Evolutionary conservation across 495 filamentous ascomycete species (phyloP), one percentile per base, ranked within the genome.

Genomic region (Trichoderma asperelloides): DNA sequence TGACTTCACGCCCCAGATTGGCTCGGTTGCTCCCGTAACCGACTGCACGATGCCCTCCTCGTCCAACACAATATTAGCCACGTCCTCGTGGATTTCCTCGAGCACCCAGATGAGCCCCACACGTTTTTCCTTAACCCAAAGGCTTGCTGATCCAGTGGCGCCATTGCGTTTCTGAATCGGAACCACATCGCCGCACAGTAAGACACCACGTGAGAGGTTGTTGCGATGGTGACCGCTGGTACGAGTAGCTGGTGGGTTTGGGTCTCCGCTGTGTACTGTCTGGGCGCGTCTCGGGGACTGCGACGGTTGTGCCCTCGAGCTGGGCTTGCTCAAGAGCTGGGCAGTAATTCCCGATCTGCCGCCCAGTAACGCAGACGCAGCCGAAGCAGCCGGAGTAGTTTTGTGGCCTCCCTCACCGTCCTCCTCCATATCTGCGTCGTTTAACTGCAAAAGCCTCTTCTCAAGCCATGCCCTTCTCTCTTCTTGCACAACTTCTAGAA

Each of bases 61-160:
- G 71, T 94, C 91, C 28, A 92, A 82, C 30, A 75, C 82, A 12
- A 98, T 71, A 66, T 83, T 82, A 33, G 90, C 92, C 43, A 94
- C 87, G 73, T 98, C 93, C 79, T 98, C 95, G 65, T 91, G 91
- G 65, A 98, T 97, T 76, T 98, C 95, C 77, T 98, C 95, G 5
- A 98, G 74, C 18, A 98, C 95, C 95, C 95, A 98, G 65, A 98
- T 97, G 63, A 98, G 75, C 8, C 93, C 92, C 60, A 92, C 91
- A 55, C 86, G 85, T 74, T 98, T 98, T 76, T 98, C 95, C 80
- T 97, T 98, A 0, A 98, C 95, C 95, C 95, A 98, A 39, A 98
- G 80, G 74, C 92, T 97, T 43, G 95, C 95, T 43, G 93, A 90
- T 1, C 96, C 95, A 0, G 88, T 92, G 21, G 88, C 84, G 9